Evolutionary conservation across 2,329 filamentous ascomycete genomes (phyloP).

Genomic region (Cladorrhinum sp.): DNA sequence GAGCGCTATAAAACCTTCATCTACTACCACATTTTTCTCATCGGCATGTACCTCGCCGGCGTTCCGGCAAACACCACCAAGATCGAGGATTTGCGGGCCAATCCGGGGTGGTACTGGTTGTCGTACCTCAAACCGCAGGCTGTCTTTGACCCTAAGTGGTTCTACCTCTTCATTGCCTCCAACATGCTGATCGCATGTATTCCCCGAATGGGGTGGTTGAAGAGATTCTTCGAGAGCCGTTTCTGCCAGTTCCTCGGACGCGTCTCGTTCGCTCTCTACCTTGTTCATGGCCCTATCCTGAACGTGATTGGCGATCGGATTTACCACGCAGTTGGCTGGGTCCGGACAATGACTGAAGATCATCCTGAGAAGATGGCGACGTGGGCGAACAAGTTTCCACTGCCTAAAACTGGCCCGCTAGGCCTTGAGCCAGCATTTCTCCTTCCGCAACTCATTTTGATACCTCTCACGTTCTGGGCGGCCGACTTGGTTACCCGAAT

Average conservation of each 20-base stretch:
- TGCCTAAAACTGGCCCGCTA: slow-evolving; percentile 54
- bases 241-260: slow-evolving; percentile 62
- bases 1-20: slow-evolving; percentile 49
- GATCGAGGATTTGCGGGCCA: slow-evolving; percentile 48
- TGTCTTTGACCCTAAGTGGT: slow-evolving; percentile 65
- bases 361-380: slow-evolving; percentile 45
- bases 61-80: slow-evolving; percentile 52
- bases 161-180: slow-evolving; percentile 62
- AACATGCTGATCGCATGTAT: slow-evolving; percentile 53
- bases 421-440: slow-evolving; percentile 62
- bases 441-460: slow-evolving; percentile 55
- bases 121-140: slow-evolving; percentile 63
- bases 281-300: slow-evolving; percentile 62
- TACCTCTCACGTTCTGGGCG: slow-evolving; percentile 58
- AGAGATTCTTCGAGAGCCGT: slow-evolving; percentile 55
- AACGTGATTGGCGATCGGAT: slow-evolving; percentile 60
- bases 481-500: slow-evolving; percentile 55
- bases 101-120: slow-evolving; percentile 59
- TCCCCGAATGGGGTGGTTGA: slow-evolving; percentile 57
- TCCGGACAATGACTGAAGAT: slow-evolving; percentile 35
- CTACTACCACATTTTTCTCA: slow-evolving; percentile 49
- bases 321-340: slow-evolving; percentile 60
- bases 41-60: slow-evolving; percentile 58
- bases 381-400: slow-evolving; percentile 56
- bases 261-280: slow-evolving; percentile 61